Evolutionary conservation across 768 basidiomycete species (phyloP).

Genomic region (Clitopilus hobsonii): DNA sequence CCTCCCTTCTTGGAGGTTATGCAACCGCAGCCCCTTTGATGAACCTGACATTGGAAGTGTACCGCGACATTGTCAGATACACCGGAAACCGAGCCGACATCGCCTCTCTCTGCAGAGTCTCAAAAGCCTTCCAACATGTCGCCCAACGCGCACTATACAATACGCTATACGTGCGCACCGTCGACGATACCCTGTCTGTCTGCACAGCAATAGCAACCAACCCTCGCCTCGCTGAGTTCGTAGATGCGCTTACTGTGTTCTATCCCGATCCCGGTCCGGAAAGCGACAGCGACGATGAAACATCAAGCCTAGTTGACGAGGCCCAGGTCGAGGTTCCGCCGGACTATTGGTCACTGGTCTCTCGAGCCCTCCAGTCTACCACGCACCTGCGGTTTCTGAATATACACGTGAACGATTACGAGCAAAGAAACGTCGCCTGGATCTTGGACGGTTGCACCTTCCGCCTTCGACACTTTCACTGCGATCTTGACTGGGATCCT

Average conservation of each 20-base stretch:
- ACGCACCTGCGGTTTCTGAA: constrained; percentile 46
- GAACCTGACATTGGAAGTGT: constrained; percentile 57
- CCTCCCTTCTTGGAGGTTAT: constrained; percentile 30
- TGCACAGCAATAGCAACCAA: constrained; percentile 42
- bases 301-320: constrained; percentile 15
- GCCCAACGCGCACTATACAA: constrained; percentile 60
- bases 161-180: constrained; percentile 43
- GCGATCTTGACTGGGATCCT: constrained; percentile 62
- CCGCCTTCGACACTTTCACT: constrained; percentile 55
- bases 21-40: constrained; percentile 32
- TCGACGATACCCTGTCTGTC: constrained; percentile 32
- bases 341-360: constrained; percentile 47
- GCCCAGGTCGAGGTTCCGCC: constrained; percentile 21
- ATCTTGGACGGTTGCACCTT: constrained; percentile 40
- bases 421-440: constrained; percentile 32
- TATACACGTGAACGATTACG: constrained; percentile 38
- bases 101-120: constrained; percentile 53
- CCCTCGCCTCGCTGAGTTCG: constrained; percentile 44
- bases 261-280: constrained; percentile 27
- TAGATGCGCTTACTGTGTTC: constrained; percentile 51
- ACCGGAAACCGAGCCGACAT: constrained; percentile 50
- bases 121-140: constrained; percentile 45
- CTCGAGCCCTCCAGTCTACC: constrained; percentile 42
- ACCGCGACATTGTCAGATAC: constrained; percentile 51
- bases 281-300: constrained; percentile 21